Conservation (phyloP, 2,329 filamentous ascomycete species). For the Trichoderma atrobrunneum region DNA sequence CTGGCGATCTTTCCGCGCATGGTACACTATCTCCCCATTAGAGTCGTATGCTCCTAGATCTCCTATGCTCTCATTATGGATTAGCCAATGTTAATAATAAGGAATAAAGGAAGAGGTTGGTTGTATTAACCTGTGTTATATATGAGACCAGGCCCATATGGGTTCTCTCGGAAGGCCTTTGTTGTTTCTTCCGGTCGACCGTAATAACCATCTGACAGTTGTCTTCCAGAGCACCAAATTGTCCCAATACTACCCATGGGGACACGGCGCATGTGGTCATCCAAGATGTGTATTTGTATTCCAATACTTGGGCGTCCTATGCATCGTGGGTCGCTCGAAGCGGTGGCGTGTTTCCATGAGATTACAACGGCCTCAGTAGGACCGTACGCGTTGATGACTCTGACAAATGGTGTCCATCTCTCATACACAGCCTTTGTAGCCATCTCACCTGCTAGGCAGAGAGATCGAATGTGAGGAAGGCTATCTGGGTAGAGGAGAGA, state of each 20-base stretch:
- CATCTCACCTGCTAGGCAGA: background rate
- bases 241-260: background rate
- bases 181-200: background rate
- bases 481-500: background rate
- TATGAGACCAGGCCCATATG: background rate
- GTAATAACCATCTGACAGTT: background rate
- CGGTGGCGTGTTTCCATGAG: background rate
- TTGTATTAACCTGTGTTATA: background rate
- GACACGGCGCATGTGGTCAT: background rate
- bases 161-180: background rate
- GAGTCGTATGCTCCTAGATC: background rate
- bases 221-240: background rate
- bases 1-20: too few species aligned
- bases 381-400: background rate
- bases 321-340: background rate
- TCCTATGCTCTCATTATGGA: background rate
- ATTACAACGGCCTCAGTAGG: background rate
- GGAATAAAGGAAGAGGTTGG: background rate
- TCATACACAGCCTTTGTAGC: background rate
- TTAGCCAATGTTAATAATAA: background rate
- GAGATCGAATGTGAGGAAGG: background rate
- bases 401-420: background rate
- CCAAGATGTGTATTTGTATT: background rate
- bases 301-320: background rate
- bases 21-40: background rate